A percentile compares a stretch with the other conserved stretches of the same genome.
phyloP scores from a whole-genome alignment of 2,329 filamentous ascomycete species.

The Ophiostoma australiae region DNA sequence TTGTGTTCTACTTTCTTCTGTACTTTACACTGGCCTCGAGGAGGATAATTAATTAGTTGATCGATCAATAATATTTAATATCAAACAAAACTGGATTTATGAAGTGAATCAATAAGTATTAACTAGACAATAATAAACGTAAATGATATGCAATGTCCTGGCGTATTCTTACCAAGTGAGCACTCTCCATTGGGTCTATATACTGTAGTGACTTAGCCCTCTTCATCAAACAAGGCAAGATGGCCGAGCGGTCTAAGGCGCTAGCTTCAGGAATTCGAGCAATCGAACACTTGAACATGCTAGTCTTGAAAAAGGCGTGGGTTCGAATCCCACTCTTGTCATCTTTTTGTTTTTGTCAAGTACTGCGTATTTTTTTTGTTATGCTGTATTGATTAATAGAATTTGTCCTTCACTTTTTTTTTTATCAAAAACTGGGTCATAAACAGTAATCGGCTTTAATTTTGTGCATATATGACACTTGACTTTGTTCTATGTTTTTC shows the following conservation, averaged over 20 bases:
- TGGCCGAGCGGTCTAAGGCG: conserved; percentile 10
- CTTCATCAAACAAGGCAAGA: not conserved
- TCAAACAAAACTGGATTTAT: not conserved
- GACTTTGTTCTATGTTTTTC: no score
- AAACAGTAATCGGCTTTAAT: no score
- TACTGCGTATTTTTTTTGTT: not conserved
- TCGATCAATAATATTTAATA: not conserved
- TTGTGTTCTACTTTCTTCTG: not conserved
- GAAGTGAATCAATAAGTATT: not conserved
- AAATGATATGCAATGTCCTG: no score
- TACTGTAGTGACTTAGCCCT: not conserved
- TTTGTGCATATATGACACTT: no score
- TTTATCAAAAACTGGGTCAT: no score
- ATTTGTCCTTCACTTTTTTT: no score
- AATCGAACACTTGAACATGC: not conserved
- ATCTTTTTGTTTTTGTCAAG: not conserved
- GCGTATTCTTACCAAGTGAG: no score
- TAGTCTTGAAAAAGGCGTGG: conserved; percentile 8
- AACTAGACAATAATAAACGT: no score
- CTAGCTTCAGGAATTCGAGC: not conserved
- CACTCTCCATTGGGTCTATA: not conserved
- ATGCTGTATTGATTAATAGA: no score
- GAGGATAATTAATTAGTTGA: not conserved
- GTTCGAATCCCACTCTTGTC: conserved; percentile 11
- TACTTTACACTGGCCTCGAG: not conserved